Base-by-base conservation (phyloP, 495 filamentous ascomycete species). In the Penicillium waksmanii region DNA sequence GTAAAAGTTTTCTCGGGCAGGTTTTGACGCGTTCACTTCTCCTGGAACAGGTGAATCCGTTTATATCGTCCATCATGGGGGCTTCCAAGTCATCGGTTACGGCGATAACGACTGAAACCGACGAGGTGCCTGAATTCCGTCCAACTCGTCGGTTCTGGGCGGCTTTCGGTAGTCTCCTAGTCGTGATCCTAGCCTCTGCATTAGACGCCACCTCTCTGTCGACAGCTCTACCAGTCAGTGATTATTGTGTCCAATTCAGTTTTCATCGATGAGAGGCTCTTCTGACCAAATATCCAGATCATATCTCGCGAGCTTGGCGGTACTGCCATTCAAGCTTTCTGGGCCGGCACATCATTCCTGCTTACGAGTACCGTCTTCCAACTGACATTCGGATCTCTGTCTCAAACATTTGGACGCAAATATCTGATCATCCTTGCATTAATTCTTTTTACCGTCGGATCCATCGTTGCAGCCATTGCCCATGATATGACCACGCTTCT, bases 331-430 rank as follows among this genome's bases (percentile, higher is more conserved):
- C 43, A 69, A 33, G 57, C 59, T 2, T 84, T 81, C 3, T 89
- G 86, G 85, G 77, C 84, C 9, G 87, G 84, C 18, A 88, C 83
- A 1, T 84, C 85, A 11, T 83, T 83, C 48, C 70, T 88, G 23
- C 82, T 90, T 42, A 80, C 84, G 3, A 84, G 84, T 61, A 84
- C 82, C 1, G 82, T 82, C 13, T 85, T 85, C 35, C 80, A 82
- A 52, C 74, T 79, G 5, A 65, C 76, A 3, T 77, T 78, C 49
- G 75, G 78, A 36, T 64, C 74, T 2, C 60, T 84, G 6, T 80
- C 77, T 8, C 69, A 80, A 64, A 76, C 76, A 31, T 73, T 77
- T 44, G 80, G 80, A n/a, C 72, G 79, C 5, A 79, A 77, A 56
- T 50, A 53, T 15, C 17, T 71, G 10, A 42, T 74, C 2, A 53